Base-by-base conservation (phyloP, 495 filamentous ascomycete species). In the Durotheca rogersii region DNA sequence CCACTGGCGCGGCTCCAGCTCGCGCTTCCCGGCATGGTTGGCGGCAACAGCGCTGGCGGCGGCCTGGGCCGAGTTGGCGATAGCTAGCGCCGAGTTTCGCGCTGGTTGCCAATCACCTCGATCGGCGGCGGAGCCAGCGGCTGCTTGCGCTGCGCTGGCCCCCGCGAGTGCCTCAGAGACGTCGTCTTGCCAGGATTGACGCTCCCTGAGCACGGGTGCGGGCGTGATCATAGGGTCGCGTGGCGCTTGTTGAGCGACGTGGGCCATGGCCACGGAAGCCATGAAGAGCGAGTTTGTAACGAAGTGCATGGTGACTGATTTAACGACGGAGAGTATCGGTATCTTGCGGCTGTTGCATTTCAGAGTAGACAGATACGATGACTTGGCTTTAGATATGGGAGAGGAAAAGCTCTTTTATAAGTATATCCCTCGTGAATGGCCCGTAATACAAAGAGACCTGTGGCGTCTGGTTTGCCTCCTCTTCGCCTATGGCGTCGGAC, bases 201-300 rank as follows among this genome's bases (percentile, higher is more conserved):
- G 47, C 29, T 39, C 44, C 43, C 41, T 43, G 0, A 60, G 9
- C 10, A 60, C 37, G 7, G 56, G 56, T 2, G 51, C 51, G 20
- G 56, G 56, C 6, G 56, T 60, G 41, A 60, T 60, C 51, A 56
- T 60, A n/a, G 56, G 33, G 40, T 56, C 51, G 7, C 56, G 35
- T 25, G 56, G 56, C 0, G 32, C 51, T 18, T 49, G 11, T 18
- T 60, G 33, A 30, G 47, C 41, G 18, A 35, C 45, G 25, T 51
- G 36, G 47, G 56, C 51, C 9, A 31, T 12, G 47, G 56, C 56
- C 12, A 60, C 15, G 23, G 51, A 41, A 30, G 56, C 56, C 37
- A 34, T 44, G 29, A 56, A 30, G 41, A 60, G 37, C 11, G 51
- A 51, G 5, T 36, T 29, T 21, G 53, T 36, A 14, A 41, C 27